Conservation (phyloP, 441 rosid genomes). For the Corymbia citriodora region DNA sequence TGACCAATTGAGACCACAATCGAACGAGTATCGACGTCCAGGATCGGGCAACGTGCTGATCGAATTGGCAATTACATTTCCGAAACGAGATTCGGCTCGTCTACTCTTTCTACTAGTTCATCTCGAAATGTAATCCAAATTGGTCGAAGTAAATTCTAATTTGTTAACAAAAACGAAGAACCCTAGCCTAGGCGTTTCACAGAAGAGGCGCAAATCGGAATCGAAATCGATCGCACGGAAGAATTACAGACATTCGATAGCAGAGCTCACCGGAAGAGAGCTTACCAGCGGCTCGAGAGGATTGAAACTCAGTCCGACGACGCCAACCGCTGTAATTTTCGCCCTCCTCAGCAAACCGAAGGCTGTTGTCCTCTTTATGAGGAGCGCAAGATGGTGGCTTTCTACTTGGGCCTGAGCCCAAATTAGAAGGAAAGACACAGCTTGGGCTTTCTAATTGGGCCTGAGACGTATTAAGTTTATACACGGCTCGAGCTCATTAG, state of each 20-base stretch:
- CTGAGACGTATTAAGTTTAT: too few species aligned
- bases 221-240: background rate
- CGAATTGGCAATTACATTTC: background rate
- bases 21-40: background rate
- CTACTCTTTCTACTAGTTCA: background rate
- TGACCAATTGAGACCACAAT: background rate
- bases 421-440: too few species aligned
- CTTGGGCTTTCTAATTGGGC: too few species aligned
- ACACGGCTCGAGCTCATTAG: too few species aligned
- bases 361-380: background rate
- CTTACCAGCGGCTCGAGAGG: background rate
- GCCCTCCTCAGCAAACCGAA: background rate
- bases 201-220: background rate
- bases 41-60: rapidly evolving
- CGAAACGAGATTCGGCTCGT: background rate
- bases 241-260: background rate
- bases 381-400: too few species aligned
- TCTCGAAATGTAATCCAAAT: background rate
- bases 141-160: background rate
- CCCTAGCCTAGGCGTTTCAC: background rate
- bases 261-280: background rate
- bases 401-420: too few species aligned
- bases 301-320: background rate
- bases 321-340: background rate
- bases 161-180: background rate